phyloP scores from a whole-genome alignment of 2,329 filamentous ascomycete genomes.

The Paecilomyces variotii region DNA sequence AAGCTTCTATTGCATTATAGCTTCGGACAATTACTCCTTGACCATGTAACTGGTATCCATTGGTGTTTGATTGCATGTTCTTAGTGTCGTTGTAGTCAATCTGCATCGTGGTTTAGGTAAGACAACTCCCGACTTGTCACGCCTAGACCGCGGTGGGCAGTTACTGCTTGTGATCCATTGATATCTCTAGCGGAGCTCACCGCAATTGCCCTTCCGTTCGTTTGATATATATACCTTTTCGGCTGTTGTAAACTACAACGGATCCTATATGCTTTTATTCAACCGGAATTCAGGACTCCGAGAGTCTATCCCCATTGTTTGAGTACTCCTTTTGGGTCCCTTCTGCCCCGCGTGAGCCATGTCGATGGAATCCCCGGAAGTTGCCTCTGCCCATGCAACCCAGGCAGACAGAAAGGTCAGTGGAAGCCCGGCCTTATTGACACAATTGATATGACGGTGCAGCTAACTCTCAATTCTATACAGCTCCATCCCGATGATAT shows the following conservation, averaged over 20 bases:
- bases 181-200: neutral
- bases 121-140: neutral
- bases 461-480: neutral
- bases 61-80: neutral
- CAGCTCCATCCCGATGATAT: constrained; percentile 14
- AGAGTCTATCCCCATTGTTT: neutral
- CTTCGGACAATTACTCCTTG: neutral
- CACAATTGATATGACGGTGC: neutral
- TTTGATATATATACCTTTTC: neutral
- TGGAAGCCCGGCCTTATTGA: neutral
- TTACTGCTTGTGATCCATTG: neutral
- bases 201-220: neutral
- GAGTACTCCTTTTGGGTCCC: neutral
- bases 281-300: neutral
- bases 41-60: neutral
- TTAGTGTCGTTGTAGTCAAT: neutral
- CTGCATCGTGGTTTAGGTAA: neutral
- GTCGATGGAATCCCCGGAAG: neutral
- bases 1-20: neutral
- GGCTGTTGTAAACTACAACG: neutral
- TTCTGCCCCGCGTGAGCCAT: neutral
- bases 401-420: constrained; percentile 1
- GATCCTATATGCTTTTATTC: neutral
- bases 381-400: neutral
- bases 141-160: neutral